Evolutionary conservation across 1,284 basidiomycete species (phyloP).

Genomic region (Melanopsichium pennsylvanicum): DNA sequence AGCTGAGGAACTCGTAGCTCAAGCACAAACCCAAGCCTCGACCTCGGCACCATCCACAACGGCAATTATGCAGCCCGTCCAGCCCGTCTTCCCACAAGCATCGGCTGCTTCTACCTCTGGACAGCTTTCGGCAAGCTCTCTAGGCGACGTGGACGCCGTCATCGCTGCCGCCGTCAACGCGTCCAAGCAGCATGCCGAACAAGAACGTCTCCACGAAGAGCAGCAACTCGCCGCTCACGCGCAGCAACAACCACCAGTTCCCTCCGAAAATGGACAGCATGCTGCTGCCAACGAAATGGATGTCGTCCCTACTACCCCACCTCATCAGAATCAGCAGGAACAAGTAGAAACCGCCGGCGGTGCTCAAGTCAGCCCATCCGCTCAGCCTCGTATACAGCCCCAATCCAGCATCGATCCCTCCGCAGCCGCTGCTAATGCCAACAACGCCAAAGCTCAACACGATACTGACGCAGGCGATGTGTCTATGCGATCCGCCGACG

Average conservation of each 20-base stretch:
- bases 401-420: constrained; percentile 37
- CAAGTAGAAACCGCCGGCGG: background rate
- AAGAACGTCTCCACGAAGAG: constrained; percentile 31
- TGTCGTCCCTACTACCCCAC: constrained; percentile 10
- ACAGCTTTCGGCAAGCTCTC: constrained; percentile 25
- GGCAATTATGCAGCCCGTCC: background rate
- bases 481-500: constrained; percentile 20
- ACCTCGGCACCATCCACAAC: constrained; percentile 13
- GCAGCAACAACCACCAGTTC: background rate
- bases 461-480: constrained; percentile 8
- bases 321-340: constrained; percentile 3
- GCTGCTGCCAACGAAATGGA: constrained; percentile 17
- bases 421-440: constrained; percentile 13
- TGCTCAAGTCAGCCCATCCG: constrained; percentile 1
- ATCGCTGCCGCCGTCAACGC: constrained; percentile 43
- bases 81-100: background rate
- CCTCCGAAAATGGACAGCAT: background rate
- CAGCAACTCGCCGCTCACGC: constrained; percentile 19
- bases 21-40: constrained; percentile 5
- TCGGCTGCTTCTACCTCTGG: constrained; percentile 9
- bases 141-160: constrained; percentile 41
- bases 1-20: constrained; percentile 16
- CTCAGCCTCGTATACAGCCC: background rate
- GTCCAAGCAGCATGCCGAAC: constrained; percentile 33
- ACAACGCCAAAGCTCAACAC: background rate